Evolutionary conservation across 441 rosid species (phyloP).

Genomic region (Populus hybrid): DNA sequence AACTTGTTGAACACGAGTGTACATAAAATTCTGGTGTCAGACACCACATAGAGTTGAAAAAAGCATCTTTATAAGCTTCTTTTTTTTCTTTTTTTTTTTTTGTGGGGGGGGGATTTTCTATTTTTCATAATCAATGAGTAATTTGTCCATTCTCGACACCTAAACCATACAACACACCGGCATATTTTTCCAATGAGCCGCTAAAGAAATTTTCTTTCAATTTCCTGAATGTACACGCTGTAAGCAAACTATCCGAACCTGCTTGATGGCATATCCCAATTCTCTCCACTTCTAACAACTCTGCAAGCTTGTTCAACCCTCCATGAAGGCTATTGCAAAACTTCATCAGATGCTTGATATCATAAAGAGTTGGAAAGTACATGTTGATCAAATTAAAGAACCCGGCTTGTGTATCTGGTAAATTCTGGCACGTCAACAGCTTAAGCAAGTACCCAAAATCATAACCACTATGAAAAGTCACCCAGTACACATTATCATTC

Average conservation of each 20-base stretch:
- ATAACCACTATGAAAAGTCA: conserved; percentile 73
- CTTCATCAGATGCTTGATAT: conserved; percentile 66
- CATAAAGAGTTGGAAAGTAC: conserved; percentile 57
- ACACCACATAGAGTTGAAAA: conserved; percentile 20
- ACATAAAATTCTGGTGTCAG: conserved; percentile 15
- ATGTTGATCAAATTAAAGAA: conserved; percentile 48
- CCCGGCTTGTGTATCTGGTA: conserved; percentile 46
- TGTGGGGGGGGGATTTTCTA: not conserved
- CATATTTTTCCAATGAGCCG: too few relatives aligned
- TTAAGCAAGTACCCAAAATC: conserved; percentile 75
- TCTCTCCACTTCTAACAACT: conserved; percentile 52
- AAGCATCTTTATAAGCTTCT: conserved; percentile 17
- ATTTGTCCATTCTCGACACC: conserved; percentile 59
- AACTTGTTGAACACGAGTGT: conserved; percentile 24
- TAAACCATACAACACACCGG: conserved; percentile 36
- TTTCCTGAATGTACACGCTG: too few relatives aligned
- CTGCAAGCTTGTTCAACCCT: conserved; percentile 58
- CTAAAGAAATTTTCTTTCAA: too few relatives aligned
- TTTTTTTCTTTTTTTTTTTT: not conserved
- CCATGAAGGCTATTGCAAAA: conserved; percentile 55
- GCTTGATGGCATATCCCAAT: conserved; percentile 51
- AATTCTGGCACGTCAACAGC: conserved; percentile 45
- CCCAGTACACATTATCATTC: conserved; percentile 58
- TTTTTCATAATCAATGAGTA: conserved; percentile 33
- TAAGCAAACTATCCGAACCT: too few relatives aligned